Evolutionary conservation across 1,284 basidiomycete genomes (phyloP), one percentile per base, ranked within the genome.

Genomic region (Takashimella koratensis): DNA sequence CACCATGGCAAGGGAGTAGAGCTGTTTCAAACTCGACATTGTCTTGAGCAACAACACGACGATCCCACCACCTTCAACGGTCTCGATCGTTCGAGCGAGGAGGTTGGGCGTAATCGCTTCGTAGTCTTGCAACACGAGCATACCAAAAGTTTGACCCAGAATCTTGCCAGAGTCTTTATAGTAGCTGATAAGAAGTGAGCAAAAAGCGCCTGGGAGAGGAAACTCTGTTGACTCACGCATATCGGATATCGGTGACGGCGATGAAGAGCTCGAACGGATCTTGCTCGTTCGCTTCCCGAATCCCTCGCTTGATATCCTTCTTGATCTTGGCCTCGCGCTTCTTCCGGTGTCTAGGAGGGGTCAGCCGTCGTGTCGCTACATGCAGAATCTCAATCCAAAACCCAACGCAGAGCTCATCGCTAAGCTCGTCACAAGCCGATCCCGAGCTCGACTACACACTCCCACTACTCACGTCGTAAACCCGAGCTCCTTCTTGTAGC

Each of bases 241-340:
- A 98, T 58, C 95, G 86, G 56, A 99, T 98, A 73, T 99, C 95
- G 6, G 96, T 98, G n/a, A 98, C 92, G 3, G 90, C 89, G 22
- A 98, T 87, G 69, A 99, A 98, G 51, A 98, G 89, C 79, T 98
- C 96, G 69, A 99, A 98, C 1, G 96, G 95, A 72, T 91, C 86
- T 72, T 95, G 91, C 55, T 98, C 91, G 69, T 95, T 95, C 22
- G 89, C 86, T 67, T 99, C 95, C 21, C 95, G 82, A 45, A 94
- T 84, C 5, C 95, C 94, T 24, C 91, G 84, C 77, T 97, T 96
- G 40, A 95, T 86, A 70, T 97, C 91, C 54, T 90, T 81, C 76
- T 95, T 97, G 66, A 96, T 92, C 77, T 93, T 96, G 39, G 87
- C 87, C 75, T 96, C 93, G 45, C 91, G 83, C 77, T 98, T 98